Evolutionary conservation across 768 basidiomycete genomes (phyloP), one percentile per base, ranked within the genome.

Genomic region (Psilocybe sp.): DNA sequence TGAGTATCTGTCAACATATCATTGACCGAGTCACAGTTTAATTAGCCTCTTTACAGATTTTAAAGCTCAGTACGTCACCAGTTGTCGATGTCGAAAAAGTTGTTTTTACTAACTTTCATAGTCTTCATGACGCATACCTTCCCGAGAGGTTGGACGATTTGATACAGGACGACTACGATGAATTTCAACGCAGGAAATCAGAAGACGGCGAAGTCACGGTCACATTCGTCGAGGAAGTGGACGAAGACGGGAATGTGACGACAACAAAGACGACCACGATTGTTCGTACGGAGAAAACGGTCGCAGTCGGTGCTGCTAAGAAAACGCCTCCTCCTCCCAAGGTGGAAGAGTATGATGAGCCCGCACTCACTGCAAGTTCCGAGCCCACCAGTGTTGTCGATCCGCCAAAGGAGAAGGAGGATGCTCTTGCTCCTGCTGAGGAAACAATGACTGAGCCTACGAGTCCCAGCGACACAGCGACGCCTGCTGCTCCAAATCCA

Each of bases 111-210:
- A 23, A 39, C 40, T 14, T 40, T 15, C 31, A 8, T 40, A 66
- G 65, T 13, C 44, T 55, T 36, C 64, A 73, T 52, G 39, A 60
- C 16, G 61, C 59, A 7, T 65, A 65, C 52, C 54, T 76, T 16
- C 53, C 53, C 5, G 45, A 42, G 2, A 14, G 49, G 1, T 38
- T 55, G 50, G 53, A 55, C 3, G 20, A 38, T 9, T 47, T 52
- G 12, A 37, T 54, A 36, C 28, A 50, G 9, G 43, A 61, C 12
- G 73, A 75, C 52, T 57, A 70, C 34, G 58, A 63, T n/a, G 65
- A 68, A 35, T 62, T 69, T 34, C 62, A 70, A 47, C 63, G 65
- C 52, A 63, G 59, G 49, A 63, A 66, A 49, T 59, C 67, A 40
- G 62, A 60, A 43, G 52, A 61, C 32, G 56, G 54, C 9, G 58